Base-by-base conservation (phyloP, 805 yeast genomes). In the Kluyveromyces nonfermentans region DNA sequence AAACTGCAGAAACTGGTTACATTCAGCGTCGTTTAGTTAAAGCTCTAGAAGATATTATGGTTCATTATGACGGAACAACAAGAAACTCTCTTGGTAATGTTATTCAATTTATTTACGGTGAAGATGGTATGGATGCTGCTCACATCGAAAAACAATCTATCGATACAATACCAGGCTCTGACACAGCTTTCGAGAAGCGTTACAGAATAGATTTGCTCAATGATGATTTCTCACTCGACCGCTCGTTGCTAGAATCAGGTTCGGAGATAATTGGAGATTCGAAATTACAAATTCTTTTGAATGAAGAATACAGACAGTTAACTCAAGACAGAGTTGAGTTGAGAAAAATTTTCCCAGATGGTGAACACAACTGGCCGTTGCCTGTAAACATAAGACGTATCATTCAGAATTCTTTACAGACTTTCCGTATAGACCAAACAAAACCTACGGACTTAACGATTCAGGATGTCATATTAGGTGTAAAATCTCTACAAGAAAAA, bases 1-100 rank as follows among this genome's bases (percentile, higher is more conserved):
- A 93, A 67, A 93, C 99, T 35, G 97, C 99, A 2, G 97, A 90
- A 69, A 89, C 97, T 21, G 97, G 97, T 70, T 90, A 90, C 65
- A 89, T 90, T 61, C 97, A 90, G 70, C 90, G 97, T 74, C 90
- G 97, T 76, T 72, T 90, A 64, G 95, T 90, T 37, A 90, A 90
- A 66, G 97, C 97, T 22, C 71, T 89, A 67, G 97, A 89, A 63
- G 97, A 89, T 70, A 87, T 89, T 52, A 88, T 88, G 94, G 97
- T 89, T 36, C 96, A 90, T 62, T 93, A 93, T 59, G 99, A 93
- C 71, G 96, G 96, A 61, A 90, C 98, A 12, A 89, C 97, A 0
- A 82, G 99, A 72, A 93, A 93, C 67, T 94, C 99, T 4, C 70
- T 93, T 50, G 99, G 99, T 59, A 96, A 90, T 62, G 77, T 93